Evolutionary conservation across 305 asterid species (phyloP), one percentile per base, ranked within the genome.

Genomic region (Fraxinus latifolia): DNA sequence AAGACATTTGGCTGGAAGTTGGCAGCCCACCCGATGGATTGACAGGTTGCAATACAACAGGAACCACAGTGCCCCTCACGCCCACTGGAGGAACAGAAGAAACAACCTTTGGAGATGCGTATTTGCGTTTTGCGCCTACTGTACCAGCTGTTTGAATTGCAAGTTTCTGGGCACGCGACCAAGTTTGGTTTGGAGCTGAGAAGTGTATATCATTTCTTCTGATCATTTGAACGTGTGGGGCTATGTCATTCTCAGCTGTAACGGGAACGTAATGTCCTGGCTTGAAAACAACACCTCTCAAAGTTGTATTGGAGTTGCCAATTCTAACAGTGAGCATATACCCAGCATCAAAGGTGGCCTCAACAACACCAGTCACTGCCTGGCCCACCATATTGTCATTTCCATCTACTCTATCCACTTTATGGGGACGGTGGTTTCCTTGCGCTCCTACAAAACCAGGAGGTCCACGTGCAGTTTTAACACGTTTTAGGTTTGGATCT

Each of bases 311-410:
- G 21, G 95, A 89, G 88, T 92, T 89, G 32, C 98, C 97, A 33
- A 96, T 91, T 84, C 89, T 89, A 76, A 96, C 95, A 77, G 89
- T 81, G 1, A 96, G 91, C 84, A 96, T 78, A 82, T 88, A 96
- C 29, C 99, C 99, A 9, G 96, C 94, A 84, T 96, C 97, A 82
- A 96, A 94, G 12, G 97, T 82, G 78, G 97, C 93, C 87, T 96
- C 97, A 32, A 96, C 87, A 15, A 94, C 91, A 76, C 97, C 99
- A 12, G 89, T 90, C 55, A 96, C 97, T 19, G 93, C 74, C 89
- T 93, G 97, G n/a, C 99, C 98, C 17, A 94, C 90, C 87, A 89
- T 80, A 50, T 32, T 80, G 79, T 88, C 90, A 53, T 82, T 75
- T 7, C 83, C 89, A 42, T 32, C 81, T 5, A 79, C 74, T 74